Conservation (phyloP, 2,329 filamentous ascomycete genomes). For the Emericellopsis cladophorae region DNA sequence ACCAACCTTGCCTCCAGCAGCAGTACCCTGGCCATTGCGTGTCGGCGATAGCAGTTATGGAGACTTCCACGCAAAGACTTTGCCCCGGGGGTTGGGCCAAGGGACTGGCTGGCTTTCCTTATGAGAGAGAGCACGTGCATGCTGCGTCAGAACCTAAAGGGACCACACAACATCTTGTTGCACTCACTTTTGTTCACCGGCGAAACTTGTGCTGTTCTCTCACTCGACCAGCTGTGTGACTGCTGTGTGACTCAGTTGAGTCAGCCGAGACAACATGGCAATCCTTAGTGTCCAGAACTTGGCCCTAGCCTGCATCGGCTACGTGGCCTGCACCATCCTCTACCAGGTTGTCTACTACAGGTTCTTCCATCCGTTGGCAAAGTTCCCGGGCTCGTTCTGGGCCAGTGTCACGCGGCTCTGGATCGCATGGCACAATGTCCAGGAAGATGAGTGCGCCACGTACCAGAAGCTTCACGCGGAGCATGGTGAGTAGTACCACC, state of each 20-base stretch:
- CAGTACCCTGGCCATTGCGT: too few species aligned
- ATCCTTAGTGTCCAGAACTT: slow-evolving; percentile 15
- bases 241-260: neutral
- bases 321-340: slow-evolving; percentile 6
- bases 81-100: too few species aligned
- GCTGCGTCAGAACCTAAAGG: too few species aligned
- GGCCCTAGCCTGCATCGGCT: slow-evolving; percentile 12
- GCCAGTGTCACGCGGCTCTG: slow-evolving; percentile 38
- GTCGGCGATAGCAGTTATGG: too few species aligned
- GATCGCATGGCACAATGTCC: slow-evolving; percentile 37
- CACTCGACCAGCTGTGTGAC: too few species aligned
- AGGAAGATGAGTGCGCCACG: slow-evolving; percentile 28
- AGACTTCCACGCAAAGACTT: too few species aligned
- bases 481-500: slow-evolving; percentile 24
- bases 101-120: too few species aligned
- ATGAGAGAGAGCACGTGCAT: too few species aligned
- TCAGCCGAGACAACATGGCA: neutral
- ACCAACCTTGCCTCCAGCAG: too few species aligned
- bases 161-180: too few species aligned
- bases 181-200: too few species aligned
- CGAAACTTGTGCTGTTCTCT: too few species aligned
- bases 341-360: slow-evolving; percentile 32
- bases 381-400: slow-evolving; percentile 43
- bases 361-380: slow-evolving; percentile 37
- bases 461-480: slow-evolving; percentile 28